Percentiles rank a stretch among this genome's conserved stretches.
These are phyloP conservation scores for Triangularia verruculosa DNA, from an alignment of 2,329 filamentous ascomycete genomes.

Conservation along the genomic window DNA sequence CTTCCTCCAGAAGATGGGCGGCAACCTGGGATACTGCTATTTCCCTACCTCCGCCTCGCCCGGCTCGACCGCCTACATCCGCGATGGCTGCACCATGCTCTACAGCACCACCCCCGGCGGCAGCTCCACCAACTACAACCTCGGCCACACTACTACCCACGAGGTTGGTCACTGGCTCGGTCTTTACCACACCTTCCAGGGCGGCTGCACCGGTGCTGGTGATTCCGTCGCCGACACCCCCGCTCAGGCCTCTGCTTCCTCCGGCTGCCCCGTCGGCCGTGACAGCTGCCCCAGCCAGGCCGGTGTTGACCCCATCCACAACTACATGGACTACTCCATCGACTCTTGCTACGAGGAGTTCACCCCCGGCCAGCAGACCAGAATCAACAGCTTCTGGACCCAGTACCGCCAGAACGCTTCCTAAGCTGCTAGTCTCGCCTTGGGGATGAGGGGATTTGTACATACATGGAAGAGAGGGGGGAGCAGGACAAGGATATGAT, in stretches of 20 bases:
- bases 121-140: conserved; percentile 33
- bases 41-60: conserved; percentile 38
- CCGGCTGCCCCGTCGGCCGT: conserved; percentile 38
- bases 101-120: conserved; percentile 33
- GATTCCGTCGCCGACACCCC: conserved; percentile 42
- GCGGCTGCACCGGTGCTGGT: conserved; percentile 37
- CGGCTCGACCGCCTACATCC: conserved; percentile 31
- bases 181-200: conserved; percentile 45
- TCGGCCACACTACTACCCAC: conserved; percentile 39
- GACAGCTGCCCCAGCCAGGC: conserved; percentile 33
- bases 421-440: background rate
- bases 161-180: conserved; percentile 46
- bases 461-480: too few relatives aligned
- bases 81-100: conserved; percentile 33
- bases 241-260: conserved; percentile 33
- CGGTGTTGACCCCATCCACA: conserved; percentile 36
- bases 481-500: background rate
- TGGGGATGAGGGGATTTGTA: background rate
- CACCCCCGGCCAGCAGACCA: conserved; percentile 36
- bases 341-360: conserved; percentile 41
- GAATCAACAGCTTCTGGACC: conserved; percentile 34
- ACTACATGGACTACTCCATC: conserved; percentile 40
- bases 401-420: conserved; percentile 28
- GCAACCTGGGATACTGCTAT: conserved; percentile 46
- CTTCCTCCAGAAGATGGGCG: conserved; percentile 39